Evolutionary conservation across 371 early-diverging fungal genomes (phyloP).

Genomic region (Mucor velutinosus): DNA sequence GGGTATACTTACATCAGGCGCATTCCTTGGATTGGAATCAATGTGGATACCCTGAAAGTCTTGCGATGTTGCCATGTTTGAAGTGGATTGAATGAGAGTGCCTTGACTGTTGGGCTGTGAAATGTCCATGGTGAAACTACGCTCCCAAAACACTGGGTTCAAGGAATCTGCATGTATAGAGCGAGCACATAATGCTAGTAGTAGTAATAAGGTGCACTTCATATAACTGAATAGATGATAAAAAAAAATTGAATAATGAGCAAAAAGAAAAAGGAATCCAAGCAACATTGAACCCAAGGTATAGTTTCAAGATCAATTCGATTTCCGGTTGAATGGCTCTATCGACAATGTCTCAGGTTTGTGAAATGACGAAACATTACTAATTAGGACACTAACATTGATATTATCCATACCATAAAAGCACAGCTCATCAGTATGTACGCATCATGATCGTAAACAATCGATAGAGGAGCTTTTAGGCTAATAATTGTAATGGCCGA

Average conservation of each 20-base stretch:
- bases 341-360: neutral
- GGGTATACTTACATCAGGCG: slow-evolving; percentile 15
- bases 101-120: neutral
- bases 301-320: neutral
- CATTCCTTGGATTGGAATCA: neutral
- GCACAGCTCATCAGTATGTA: neutral
- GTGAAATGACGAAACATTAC: neutral
- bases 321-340: neutral
- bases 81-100: slow-evolving; percentile 6
- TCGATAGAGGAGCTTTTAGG: too few relatives aligned
- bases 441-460: too few relatives aligned
- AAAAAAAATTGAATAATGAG: neutral
- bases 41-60: slow-evolving; percentile 26
- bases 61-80: slow-evolving; percentile 17
- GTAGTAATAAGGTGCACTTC: neutral
- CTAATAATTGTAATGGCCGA: too few relatives aligned
- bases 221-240: neutral
- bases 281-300: neutral
- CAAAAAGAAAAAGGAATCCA: neutral
- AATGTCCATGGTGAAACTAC: slow-evolving; percentile 10
- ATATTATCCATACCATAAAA: neutral
- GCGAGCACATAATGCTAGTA: neutral
- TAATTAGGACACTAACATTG: neutral
- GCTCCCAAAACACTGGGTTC: slow-evolving; percentile 18
- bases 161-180: neutral